Base-by-base conservation (phyloP, 441 rosid species). In the Populus hybrid region DNA sequence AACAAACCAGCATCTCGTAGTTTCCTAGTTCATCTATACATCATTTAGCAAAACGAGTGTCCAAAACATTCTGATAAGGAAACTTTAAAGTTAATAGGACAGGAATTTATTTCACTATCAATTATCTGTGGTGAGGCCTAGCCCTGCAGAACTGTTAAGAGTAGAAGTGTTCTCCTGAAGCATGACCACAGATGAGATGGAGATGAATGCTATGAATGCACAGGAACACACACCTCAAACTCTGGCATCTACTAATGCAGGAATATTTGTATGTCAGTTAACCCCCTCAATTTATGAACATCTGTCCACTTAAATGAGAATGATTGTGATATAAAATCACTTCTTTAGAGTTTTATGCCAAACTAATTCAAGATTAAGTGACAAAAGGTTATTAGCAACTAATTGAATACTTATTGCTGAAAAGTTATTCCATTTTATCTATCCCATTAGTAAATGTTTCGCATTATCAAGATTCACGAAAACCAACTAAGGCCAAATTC, bases 271-370 rank as follows among this genome's bases (percentile, higher is more conserved):
- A 53, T 16, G 8, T 53, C 61, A 53, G n/a, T 5, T n/a, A 24
- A 69, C 50, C 26, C 42, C 72, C 30, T 69, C 72, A 69, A 69
- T 24, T 3, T 16, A 69, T 69, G 46, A 69, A 10, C 57, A 69
- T 69, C 53, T 36, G 6, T 28, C 71, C 50, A 35, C 7, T 4
- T 16, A 8, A 3, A 53, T 53, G 61, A 53, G n/a, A 20, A 34
- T 69, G 10, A 69, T 38, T 38, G 16, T 21, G 30, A 69, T 21
- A 21, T 5, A 46, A 35, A 14, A 35, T 69, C 53, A 36, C 32
- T n/a, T 69, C 42, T 69, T 14, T 38, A 38, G 26, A 40, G 21
- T 38, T 70, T 24, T 35, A 69, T 32, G 71, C 23, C 10, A 23
- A 18, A 69, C 46, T 34, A 35, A 70, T 70, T 42, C 50, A 23